Percentiles rank a stretch among this genome's conserved stretches.
phyloP scores from a whole-genome alignment of 1,284 basidiomycete species.

The Irpex lacteus region DNA sequence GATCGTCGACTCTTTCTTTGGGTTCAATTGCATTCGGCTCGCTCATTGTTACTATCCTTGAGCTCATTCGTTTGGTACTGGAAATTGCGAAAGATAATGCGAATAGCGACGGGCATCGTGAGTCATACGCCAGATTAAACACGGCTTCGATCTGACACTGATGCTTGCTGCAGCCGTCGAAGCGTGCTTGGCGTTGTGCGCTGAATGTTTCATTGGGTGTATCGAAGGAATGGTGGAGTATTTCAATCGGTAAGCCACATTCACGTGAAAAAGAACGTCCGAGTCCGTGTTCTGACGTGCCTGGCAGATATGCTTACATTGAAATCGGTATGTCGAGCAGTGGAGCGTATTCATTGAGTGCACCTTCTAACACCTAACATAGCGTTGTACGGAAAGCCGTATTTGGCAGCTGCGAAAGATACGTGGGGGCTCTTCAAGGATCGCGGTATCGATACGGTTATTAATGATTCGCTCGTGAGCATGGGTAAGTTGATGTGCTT shows the following conservation, averaged over 20 bases:
- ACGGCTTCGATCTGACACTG: not conserved
- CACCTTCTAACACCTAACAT: not conserved
- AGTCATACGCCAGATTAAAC: constrained; percentile 26
- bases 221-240: constrained; percentile 73
- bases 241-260: constrained; percentile 67
- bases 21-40: constrained; percentile 91
- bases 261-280: not conserved
- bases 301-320: constrained; percentile 71
- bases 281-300: not conserved
- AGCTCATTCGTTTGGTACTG: constrained; percentile 70
- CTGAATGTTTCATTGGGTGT: constrained; percentile 77
- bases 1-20: constrained; percentile 83
- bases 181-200: constrained; percentile 75
- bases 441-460: constrained; percentile 80
- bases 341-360: not conserved
- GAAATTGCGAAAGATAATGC: constrained; percentile 67
- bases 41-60: constrained; percentile 85
- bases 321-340: constrained; percentile 55
- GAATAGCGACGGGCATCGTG: constrained; percentile 72
- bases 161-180: constrained; percentile 51
- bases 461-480: constrained; percentile 84
- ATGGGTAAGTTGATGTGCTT: constrained; percentile 50
- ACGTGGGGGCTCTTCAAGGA: constrained; percentile 88
- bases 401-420: constrained; percentile 85
- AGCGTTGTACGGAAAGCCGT: constrained; percentile 87